phyloP scores from a whole-genome alignment of 768 basidiomycete species.

The Serendipita sp. region DNA sequence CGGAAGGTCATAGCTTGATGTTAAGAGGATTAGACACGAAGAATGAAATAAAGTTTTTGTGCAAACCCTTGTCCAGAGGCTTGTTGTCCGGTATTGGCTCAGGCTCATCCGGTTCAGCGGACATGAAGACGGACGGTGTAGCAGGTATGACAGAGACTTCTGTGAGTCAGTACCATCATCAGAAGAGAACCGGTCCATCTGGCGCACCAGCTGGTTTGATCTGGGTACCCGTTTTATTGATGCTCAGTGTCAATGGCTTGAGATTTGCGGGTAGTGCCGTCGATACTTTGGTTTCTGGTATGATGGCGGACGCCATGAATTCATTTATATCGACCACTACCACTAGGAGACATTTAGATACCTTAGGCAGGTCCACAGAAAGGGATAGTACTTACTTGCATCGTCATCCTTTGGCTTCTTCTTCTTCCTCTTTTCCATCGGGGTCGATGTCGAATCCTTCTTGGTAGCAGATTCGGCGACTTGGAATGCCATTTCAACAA shows the following conservation, averaged over 20 bases:
- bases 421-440: slow-evolving; percentile 21
- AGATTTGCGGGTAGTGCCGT: neutral
- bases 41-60: too few relatives aligned
- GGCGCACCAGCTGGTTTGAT: neutral
- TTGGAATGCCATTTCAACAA: slow-evolving; percentile 62
- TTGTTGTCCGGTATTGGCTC: slow-evolving; percentile 4
- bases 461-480: slow-evolving; percentile 40
- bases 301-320: neutral
- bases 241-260: slow-evolving; percentile 66
- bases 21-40: neutral
- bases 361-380: neutral
- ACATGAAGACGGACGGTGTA: slow-evolving; percentile 40
- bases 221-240: slow-evolving; percentile 32
- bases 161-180: neutral
- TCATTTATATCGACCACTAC: slow-evolving; percentile 2
- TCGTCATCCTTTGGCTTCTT: slow-evolving; percentile 17
- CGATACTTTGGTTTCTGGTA: neutral
- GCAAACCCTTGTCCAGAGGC: slow-evolving; percentile 3
- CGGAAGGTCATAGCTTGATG: slow-evolving; percentile 30
- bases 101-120: slow-evolving; percentile 29
- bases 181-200: neutral
- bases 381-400: neutral
- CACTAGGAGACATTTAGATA: neutral
- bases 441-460: slow-evolving; percentile 19
- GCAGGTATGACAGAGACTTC: neutral